These are phyloP conservation scores for Diaporthe citriasiana DNA, from an alignment of 2,329 filamentous ascomycete species.

Conservation along the genomic window DNA sequence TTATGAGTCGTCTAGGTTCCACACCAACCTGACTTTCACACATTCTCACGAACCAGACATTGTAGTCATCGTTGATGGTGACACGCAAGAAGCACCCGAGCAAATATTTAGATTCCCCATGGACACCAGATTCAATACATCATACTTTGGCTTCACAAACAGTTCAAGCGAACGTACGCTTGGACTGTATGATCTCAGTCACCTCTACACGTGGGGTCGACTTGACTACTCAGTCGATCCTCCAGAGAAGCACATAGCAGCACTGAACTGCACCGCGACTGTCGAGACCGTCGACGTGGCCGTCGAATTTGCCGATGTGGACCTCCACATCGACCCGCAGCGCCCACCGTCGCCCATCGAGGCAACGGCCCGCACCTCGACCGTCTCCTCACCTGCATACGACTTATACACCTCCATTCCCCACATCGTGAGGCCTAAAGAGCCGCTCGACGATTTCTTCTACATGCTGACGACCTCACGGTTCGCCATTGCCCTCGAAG, in stretches of 20 bases:
- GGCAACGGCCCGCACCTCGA: constrained; percentile 1
- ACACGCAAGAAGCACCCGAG: neutral
- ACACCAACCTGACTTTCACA: neutral
- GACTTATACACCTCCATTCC: neutral
- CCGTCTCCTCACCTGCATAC: too few species aligned
- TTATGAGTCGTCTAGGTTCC: neutral
- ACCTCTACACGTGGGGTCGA: constrained; percentile 55
- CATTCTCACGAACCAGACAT: neutral
- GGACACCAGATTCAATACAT: constrained; percentile 12
- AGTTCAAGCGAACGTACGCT: too few species aligned
- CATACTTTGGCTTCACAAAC: constrained; percentile 50
- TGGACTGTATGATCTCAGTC: too few species aligned
- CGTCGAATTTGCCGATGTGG: neutral
- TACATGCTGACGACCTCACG: neutral
- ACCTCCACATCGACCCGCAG: neutral
- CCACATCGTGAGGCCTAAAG: neutral
- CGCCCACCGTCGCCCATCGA: neutral
- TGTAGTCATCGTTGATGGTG: neutral
- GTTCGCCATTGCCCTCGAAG: neutral
- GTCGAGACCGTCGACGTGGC: neutral
- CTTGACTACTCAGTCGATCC: constrained; percentile 43
- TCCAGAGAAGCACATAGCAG: neutral
- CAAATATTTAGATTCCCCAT: too few species aligned
- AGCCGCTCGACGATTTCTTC: neutral
- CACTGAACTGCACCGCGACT: neutral